Base-by-base conservation (phyloP, 306 rosid genomes). In the Dalbergia oliveri region DNA sequence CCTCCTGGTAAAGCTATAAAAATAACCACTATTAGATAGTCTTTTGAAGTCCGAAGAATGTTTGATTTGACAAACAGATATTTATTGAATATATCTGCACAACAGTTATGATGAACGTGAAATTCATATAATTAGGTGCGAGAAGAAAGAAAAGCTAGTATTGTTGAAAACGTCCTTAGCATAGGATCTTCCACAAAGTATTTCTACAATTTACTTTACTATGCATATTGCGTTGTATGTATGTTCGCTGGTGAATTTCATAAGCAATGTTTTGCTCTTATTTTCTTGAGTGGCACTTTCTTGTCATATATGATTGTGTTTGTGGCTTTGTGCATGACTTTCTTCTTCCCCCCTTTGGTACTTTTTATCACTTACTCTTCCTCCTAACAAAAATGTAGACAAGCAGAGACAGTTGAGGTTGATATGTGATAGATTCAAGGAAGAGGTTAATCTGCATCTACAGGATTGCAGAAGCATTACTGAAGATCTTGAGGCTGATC, bases 361-460 rank as follows among this genome's bases (percentile, higher is more conserved):
- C 19, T 18, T 72, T 70, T 50, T 74, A 72, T 79, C 44, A 58
- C 68, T 39, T 33, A 47, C 73, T 51, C 64, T 81, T 74, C 65
- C 61, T 67, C 13, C 71, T 50, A 61, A 80, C 83, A 66, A 77
- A 78, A 65, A 58, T 83, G 88, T 85, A 95, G 98, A 93, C 66
- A 89, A 91, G 78, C 94, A 87, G 76, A 88, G 88, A 53, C 86
- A 91, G 77, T 80, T 95, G 88, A 88, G 87, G 72, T 87, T 81
- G 82, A 90, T 90, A 71, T 86, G 87, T 53, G 89, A 86, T 84
- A 95, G 86, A 72, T 95, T 93, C 93, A 93, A 86, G 89, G 92
- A 90, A 79, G 91, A 93, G 87, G 85, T 95, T 54, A 86, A 86
- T 88, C 88, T 80, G 81, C 93, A 95, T 82, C 88, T 93, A 75